phyloP scores from a whole-genome alignment of 148 eudicot species.

The Oxyria digyna region DNA sequence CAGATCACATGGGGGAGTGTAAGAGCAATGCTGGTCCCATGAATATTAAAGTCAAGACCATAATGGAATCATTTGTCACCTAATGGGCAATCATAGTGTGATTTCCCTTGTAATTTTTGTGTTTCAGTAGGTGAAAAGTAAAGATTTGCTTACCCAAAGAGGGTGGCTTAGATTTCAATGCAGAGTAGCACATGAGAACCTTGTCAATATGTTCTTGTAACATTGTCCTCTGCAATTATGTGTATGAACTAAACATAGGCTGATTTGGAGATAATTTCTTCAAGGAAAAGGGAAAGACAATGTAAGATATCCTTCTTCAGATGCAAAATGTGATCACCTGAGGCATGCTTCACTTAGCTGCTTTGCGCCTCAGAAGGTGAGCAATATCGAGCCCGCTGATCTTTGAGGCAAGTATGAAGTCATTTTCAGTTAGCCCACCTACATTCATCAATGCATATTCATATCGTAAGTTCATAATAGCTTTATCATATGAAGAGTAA shows the following conservation, averaged over 20 bases:
- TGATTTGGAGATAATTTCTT: neutral
- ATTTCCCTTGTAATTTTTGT: neutral
- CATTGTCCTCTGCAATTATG: neutral
- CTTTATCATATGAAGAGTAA: neutral
- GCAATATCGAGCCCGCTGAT: constrained; percentile 46
- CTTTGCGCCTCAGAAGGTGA: constrained; percentile 50
- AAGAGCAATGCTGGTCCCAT: neutral
- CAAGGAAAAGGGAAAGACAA: no score
- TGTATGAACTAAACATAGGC: neutral
- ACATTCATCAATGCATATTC: constrained; percentile 12
- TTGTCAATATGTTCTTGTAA: neutral
- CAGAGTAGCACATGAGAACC: neutral
- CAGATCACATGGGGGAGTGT: neutral
- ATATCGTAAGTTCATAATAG: neutral
- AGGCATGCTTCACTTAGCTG: constrained; percentile 13
- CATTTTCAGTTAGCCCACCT: constrained; percentile 98
- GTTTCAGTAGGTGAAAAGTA: neutral
- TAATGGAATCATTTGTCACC: no score
- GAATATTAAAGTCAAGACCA: neutral
- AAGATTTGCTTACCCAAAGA: neutral
- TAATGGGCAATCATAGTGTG: neutral
- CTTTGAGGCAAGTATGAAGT: constrained; percentile 94
- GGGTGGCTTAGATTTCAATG: neutral
- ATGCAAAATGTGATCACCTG: neutral
- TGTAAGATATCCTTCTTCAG: neutral